Conservation (phyloP, 768 basidiomycete species). For the Russula earlei region DNA sequence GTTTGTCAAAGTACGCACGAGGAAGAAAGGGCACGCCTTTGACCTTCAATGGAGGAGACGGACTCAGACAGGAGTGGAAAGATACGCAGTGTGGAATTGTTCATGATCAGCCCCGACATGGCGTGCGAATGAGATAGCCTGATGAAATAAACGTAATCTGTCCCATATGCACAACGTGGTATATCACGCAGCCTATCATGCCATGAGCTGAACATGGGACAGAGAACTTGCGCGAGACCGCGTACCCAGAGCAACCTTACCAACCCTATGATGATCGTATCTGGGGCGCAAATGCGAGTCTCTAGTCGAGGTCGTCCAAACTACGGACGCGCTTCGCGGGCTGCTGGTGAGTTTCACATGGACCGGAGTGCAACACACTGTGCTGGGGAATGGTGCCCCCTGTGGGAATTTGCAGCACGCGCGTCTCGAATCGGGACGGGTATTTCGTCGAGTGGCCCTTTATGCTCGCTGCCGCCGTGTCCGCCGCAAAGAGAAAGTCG, state of each 20-base stretch:
- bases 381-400: constrained; percentile 20
- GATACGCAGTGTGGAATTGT: background rate
- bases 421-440: constrained; percentile 20
- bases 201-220: background rate
- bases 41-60: too few species aligned
- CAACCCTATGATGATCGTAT: background rate
- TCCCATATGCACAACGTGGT: background rate
- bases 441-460: constrained; percentile 23
- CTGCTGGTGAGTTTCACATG: too few species aligned
- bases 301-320: constrained; percentile 9
- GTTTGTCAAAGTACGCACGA: too few species aligned
- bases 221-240: background rate
- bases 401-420: constrained; percentile 23
- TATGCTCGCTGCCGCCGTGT: constrained; percentile 11
- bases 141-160: background rate
- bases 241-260: background rate
- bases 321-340: background rate
- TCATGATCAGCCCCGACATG: background rate
- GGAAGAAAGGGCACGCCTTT: too few species aligned
- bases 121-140: background rate
- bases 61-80: too few species aligned
- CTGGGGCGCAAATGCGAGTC: too few species aligned
- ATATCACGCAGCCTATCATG: background rate
- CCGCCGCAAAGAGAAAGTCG: constrained; percentile 22
- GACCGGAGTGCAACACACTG: constrained; percentile 19